These are phyloP conservation scores for Pichia sp. DNA, from an alignment of 1,139 yeast species.

Conservation along the genomic window DNA sequence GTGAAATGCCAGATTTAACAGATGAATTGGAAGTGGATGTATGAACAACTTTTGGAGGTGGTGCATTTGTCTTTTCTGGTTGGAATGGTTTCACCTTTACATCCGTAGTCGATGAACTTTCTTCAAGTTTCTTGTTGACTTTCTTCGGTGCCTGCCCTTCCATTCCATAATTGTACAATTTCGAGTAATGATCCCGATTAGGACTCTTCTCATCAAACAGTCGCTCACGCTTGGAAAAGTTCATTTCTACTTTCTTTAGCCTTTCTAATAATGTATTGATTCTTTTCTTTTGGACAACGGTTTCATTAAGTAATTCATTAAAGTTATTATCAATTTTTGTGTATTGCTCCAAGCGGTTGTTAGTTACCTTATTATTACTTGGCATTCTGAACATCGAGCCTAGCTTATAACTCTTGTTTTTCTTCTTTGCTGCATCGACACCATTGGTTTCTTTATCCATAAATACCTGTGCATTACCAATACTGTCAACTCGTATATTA, in stretches of 20 bases:
- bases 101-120: background rate
- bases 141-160: conserved; percentile 4
- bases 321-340: conserved; percentile 31
- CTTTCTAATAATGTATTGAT: conserved; percentile 23
- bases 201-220: conserved; percentile 28
- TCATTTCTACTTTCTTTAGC: conserved; percentile 27
- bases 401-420: background rate
- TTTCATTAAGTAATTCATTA: conserved; percentile 21
- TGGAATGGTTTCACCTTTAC: background rate
- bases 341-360: conserved; percentile 7
- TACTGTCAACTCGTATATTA: conserved; percentile 8
- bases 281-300: conserved; percentile 19
- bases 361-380: background rate
- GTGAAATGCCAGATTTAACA: conserved; percentile 8
- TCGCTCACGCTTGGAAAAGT: conserved; percentile 26
- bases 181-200: conserved; percentile 31
- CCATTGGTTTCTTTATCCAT: background rate
- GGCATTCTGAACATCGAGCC: conserved; percentile 12
- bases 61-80: background rate
- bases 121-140: background rate
- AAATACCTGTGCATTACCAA: conserved; percentile 7
- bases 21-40: conserved; percentile 9
- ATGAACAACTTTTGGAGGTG: no score
- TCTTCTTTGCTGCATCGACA: background rate
- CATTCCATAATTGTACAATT: conserved; percentile 28